Percentiles rank a stretch among this genome's conserved stretches.
These are phyloP conservation scores for Cryptomeria japonica DNA, from an alignment of 75 land plant species.

Conservation along the genomic window DNA sequence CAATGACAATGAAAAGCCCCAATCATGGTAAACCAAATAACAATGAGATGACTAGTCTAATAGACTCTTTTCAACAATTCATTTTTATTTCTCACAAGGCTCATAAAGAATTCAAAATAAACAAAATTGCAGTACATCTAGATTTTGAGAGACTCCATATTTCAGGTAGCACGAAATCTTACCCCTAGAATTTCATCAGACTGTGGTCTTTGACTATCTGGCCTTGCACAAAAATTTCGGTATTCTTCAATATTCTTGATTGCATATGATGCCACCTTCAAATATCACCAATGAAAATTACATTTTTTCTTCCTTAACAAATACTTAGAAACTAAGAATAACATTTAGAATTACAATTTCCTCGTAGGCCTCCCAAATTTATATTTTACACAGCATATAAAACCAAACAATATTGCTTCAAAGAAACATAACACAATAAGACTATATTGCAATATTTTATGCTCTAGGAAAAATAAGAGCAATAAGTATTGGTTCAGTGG, in stretches of 20 bases:
- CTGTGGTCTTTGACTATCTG: conserved; percentile 77
- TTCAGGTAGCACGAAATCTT: conserved; percentile 7
- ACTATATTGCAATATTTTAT: not conserved
- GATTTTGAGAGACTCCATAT: not conserved
- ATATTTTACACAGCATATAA: not conserved
- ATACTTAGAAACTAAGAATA: not conserved
- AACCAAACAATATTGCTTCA: not conserved
- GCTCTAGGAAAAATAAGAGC: too few species aligned
- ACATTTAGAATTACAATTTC: not conserved
- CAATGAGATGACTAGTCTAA: not conserved
- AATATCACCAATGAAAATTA: conserved; percentile 9
- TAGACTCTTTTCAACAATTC: not conserved
- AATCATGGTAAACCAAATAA: not conserved
- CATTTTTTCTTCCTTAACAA: not conserved
- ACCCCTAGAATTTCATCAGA: conserved; percentile 88
- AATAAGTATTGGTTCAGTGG: too few species aligned
- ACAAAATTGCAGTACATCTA: not conserved
- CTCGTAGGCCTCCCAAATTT: not conserved
- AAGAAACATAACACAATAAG: not conserved
- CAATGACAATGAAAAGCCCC: not conserved
- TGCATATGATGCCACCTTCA: conserved; percentile 85
- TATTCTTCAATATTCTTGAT: conserved; percentile 91
- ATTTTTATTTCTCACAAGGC: not conserved
- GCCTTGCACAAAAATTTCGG: conserved; percentile 91
- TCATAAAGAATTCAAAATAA: not conserved